Percentiles rank a stretch among this genome's conserved stretches.
phyloP scores from a whole-genome alignment of 2,329 filamentous ascomycete species.

The Rosellinia necatrix region DNA sequence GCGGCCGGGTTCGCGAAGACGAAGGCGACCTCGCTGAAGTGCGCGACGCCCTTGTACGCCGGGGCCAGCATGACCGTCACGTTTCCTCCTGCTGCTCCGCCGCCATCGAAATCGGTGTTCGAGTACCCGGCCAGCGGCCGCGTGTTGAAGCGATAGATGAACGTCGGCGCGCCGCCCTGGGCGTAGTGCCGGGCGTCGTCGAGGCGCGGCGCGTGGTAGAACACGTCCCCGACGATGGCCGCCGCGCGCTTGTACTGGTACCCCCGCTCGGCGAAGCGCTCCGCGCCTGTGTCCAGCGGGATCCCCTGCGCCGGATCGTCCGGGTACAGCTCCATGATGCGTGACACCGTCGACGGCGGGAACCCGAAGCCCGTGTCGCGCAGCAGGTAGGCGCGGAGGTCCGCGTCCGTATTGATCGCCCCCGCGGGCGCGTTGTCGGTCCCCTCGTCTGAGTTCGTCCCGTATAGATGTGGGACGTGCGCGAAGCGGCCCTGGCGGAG shows the following conservation, averaged over 20 bases:
- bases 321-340: slow-evolving; percentile 54
- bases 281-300: slow-evolving; percentile 47
- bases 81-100: slow-evolving; percentile 25
- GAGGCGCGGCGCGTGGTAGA: slow-evolving; percentile 61
- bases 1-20: slow-evolving; percentile 43
- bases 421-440: slow-evolving; percentile 37
- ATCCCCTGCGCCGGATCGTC: slow-evolving; percentile 54
- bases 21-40: slow-evolving; percentile 49
- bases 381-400: slow-evolving; percentile 31
- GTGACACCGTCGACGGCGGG: slow-evolving; percentile 35
- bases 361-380: slow-evolving; percentile 32
- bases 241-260: slow-evolving; percentile 58
- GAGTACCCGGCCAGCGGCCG: slow-evolving; percentile 26
- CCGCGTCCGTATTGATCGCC: slow-evolving; percentile 34
- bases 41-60: slow-evolving; percentile 39
- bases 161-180: slow-evolving; percentile 50
- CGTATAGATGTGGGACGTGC: slow-evolving; percentile 65
- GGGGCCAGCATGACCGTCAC: slow-evolving; percentile 32
- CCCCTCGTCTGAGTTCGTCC: slow-evolving; percentile 70
- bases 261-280: slow-evolving; percentile 45
- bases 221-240: slow-evolving; percentile 59
- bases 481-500: slow-evolving; percentile 63
- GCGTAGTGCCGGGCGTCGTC: slow-evolving; percentile 50
- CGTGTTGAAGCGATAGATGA: slow-evolving; percentile 67
- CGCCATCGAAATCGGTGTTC: neutral